These are phyloP conservation scores for Chytridium lagenaria DNA, from an alignment of 371 early-diverging fungal genomes.

Conservation along the genomic window DNA sequence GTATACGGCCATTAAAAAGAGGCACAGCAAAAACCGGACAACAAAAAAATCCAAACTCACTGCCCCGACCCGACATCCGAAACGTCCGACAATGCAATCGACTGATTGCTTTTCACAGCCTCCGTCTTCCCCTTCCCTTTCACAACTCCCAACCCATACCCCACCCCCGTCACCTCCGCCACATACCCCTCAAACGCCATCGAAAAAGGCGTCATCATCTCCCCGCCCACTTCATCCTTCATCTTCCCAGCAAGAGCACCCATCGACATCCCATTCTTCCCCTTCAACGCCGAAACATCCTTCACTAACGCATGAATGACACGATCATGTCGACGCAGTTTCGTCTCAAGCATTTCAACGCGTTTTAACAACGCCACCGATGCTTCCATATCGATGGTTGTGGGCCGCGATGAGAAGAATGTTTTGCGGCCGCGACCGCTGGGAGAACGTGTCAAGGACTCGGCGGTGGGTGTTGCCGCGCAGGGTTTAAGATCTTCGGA, in stretches of 20 bases:
- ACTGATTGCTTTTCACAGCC: neutral
- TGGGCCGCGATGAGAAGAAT: conserved; percentile 8
- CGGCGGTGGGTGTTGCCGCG: too few species aligned
- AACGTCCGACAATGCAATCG: neutral
- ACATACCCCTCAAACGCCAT: neutral
- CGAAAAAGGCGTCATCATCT: neutral
- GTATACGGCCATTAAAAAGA: too few species aligned
- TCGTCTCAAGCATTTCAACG: neutral
- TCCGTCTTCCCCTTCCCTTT: neutral
- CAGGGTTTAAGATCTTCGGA: too few species aligned
- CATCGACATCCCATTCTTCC: neutral
- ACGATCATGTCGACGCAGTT: neutral
- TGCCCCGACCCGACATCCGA: conserved; percentile 10
- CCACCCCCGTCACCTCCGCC: neutral
- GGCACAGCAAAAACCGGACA: too few species aligned
- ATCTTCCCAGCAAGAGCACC: too few species aligned
- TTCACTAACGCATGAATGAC: conserved; percentile 4
- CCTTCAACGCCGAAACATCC: neutral
- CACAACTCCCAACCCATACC: too few species aligned
- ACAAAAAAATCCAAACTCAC: neutral
- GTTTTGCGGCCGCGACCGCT: neutral
- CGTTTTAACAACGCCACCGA: conserved; percentile 2
- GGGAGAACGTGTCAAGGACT: neutral
- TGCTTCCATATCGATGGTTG: conserved; percentile 12
- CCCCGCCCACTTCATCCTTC: too few species aligned